Base-by-base conservation (phyloP, 164 flowering plant genomes). In the Macadamia tetraphylla region DNA sequence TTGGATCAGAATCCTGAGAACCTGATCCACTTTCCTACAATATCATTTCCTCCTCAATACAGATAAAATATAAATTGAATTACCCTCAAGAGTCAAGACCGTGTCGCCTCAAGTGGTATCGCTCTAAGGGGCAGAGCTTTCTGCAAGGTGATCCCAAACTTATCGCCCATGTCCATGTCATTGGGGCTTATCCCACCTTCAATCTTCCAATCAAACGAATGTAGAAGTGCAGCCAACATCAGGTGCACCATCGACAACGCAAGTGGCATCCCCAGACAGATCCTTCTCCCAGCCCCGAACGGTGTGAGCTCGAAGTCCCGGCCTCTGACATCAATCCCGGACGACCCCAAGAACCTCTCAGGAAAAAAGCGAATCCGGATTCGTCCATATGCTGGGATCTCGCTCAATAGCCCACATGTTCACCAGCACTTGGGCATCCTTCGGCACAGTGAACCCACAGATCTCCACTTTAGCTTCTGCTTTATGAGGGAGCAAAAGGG, bases 261-360 rank as follows among this genome's bases (percentile, higher is more conserved):
- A 31, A 76, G 46, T 14, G 76, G 71, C 56, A 72, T 12, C 11
- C 79, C 79, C 0, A 0, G 73, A 40, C 79, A 76, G 4, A 73
- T 76, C 40, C 79, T 49, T 3, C 79, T 42, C 9, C 76, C 79
- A 0, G 67, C 23, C 71, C 7, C 79, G 9, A 76, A 76, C 0
- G 79, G 79, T 35, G 69, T 66, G 6, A 73, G 67, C 62, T 72
- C 74, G 31, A 71, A 75, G 18, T 68, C 18, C 3, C 49, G 60
- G 1, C 78, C 75, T 35, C 48, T 67, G 6, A 67, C 9, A 52
- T 75, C 75, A 23, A 75, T 42, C 3, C 6, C 57, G 0, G 57
- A 49, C 40, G 40, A 46, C 3, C 18, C 18, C 6, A 52, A 17
- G 18, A 52, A 52, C 57, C 57, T 52, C 17, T 52, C 57, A 14